These are phyloP conservation scores for Colletotrichum lindemuthianum DNA, from an alignment of 2,329 filamentous ascomycete genomes.

Conservation along the genomic window DNA sequence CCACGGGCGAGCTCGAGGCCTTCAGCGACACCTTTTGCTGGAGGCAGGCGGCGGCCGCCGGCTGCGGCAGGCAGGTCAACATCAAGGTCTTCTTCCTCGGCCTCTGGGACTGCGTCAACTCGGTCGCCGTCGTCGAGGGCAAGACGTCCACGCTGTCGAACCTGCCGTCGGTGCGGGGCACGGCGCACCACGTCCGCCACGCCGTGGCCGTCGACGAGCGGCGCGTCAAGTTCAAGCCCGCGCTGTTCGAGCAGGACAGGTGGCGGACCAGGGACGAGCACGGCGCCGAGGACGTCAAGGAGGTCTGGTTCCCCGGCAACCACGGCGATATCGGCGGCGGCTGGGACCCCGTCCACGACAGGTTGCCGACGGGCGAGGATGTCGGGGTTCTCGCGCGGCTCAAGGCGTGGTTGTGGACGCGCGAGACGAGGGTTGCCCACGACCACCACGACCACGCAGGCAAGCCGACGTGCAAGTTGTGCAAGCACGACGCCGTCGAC, in stretches of 20 bases:
- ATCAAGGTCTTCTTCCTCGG: slow-evolving; percentile 63
- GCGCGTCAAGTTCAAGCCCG: slow-evolving; percentile 64
- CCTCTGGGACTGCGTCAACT: slow-evolving; percentile 64
- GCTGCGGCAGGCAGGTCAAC: slow-evolving; percentile 41
- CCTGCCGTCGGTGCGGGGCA: slow-evolving; percentile 43
- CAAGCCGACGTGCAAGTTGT: background rate
- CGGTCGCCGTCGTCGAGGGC: slow-evolving; percentile 52
- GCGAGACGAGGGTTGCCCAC: background rate
- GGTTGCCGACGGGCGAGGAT: slow-evolving; percentile 34
- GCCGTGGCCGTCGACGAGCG: slow-evolving; percentile 64
- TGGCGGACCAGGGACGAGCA: slow-evolving; percentile 28
- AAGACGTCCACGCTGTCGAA: slow-evolving; percentile 48
- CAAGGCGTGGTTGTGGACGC: no score
- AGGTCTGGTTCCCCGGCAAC: slow-evolving; percentile 66
- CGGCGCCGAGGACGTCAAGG: slow-evolving; percentile 52
- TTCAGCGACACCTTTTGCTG: slow-evolving; percentile 61
- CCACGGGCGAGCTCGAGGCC: slow-evolving; percentile 25
- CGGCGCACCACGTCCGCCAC: slow-evolving; percentile 58
- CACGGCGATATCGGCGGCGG: slow-evolving; percentile 65
- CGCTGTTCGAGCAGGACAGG: slow-evolving; percentile 55
- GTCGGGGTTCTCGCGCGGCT: no score
- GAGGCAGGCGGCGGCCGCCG: slow-evolving; percentile 39
- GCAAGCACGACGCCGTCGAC: slow-evolving; percentile 35
- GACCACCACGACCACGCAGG: background rate
- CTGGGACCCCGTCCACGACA: slow-evolving; percentile 49